A percentile compares a stretch with the other conserved stretches of the same genome.
phyloP scores from a whole-genome alignment of 805 yeast species.

The Saccharomycopsis javanensis region DNA sequence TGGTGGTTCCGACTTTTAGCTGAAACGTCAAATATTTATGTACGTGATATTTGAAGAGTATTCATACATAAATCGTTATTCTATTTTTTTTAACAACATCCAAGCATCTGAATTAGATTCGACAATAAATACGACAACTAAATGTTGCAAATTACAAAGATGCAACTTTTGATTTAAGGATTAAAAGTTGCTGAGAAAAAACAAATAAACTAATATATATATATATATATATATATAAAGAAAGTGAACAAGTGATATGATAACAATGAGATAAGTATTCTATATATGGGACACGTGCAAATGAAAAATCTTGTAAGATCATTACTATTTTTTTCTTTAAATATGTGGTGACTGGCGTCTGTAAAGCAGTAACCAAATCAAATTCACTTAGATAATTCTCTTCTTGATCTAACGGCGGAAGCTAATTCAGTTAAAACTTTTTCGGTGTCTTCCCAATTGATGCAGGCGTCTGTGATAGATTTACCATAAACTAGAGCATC shows the following conservation, averaged over 20 bases:
- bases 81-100: too few species aligned
- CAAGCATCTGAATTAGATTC: not conserved
- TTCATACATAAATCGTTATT: too few species aligned
- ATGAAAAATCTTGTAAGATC: not conserved
- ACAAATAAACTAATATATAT: not conserved
- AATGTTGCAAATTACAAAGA: not conserved
- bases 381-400: conserved; percentile 3
- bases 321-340: not conserved
- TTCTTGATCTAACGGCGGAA: conserved; percentile 71
- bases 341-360: not conserved
- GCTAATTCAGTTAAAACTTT: conserved; percentile 71
- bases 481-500: conserved; percentile 79
- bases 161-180: not conserved
- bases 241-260: not conserved
- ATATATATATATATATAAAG: too few species aligned
- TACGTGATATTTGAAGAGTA: too few species aligned
- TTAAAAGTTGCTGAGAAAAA: not conserved
- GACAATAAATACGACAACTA: not conserved
- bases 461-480: conserved; percentile 95
- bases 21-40: too few species aligned
- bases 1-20: too few species aligned
- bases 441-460: conserved; percentile 82
- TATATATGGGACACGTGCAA: not conserved
- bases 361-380: not conserved
- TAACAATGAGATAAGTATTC: not conserved